Evolutionary conservation across 345 rosid species (phyloP).

Genomic region (Arabidopsis arenosa): DNA sequence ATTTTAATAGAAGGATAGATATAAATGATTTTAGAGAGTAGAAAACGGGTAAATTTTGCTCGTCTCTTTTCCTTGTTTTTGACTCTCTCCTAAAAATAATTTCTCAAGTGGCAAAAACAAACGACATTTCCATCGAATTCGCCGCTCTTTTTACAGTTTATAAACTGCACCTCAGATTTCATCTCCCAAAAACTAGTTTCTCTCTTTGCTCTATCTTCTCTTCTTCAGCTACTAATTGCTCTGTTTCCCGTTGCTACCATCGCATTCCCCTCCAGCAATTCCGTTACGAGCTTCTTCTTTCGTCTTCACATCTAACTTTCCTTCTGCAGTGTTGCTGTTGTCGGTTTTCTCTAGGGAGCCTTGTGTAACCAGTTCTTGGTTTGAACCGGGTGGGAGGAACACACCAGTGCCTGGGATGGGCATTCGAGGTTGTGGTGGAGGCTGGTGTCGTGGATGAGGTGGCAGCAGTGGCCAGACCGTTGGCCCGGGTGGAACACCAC

Average conservation of each 20-base stretch:
- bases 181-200: conserved; percentile 18
- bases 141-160: conserved; percentile 38
- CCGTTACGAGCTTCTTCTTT: conserved; percentile 34
- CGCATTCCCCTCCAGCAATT: conserved; percentile 10
- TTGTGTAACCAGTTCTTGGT: conserved; percentile 48
- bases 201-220: conserved; percentile 26
- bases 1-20: not conserved
- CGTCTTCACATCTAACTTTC: conserved; percentile 23
- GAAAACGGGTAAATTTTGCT: conserved; percentile 37
- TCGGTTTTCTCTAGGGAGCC: conserved; percentile 38
- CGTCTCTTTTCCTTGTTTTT: not conserved
- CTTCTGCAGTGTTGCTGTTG: conserved; percentile 26
- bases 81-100: conserved; percentile 15
- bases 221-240: conserved; percentile 34
- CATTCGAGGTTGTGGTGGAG: conserved; percentile 63
- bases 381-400: conserved; percentile 77
- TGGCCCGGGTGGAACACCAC: conserved; percentile 65
- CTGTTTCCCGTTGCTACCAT: conserved; percentile 30
- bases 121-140: conserved; percentile 22
- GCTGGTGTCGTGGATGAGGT: conserved; percentile 66
- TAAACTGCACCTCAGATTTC: conserved; percentile 42
- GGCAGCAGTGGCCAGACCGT: conserved; percentile 75
- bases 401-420: conserved; percentile 93
- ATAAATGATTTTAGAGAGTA: conserved; percentile 17
- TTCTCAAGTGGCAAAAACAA: conserved; percentile 29